These are phyloP conservation scores for Pontederia paniculata DNA, from an alignment of 176 grass and related monocot species.

Conservation along the genomic window DNA sequence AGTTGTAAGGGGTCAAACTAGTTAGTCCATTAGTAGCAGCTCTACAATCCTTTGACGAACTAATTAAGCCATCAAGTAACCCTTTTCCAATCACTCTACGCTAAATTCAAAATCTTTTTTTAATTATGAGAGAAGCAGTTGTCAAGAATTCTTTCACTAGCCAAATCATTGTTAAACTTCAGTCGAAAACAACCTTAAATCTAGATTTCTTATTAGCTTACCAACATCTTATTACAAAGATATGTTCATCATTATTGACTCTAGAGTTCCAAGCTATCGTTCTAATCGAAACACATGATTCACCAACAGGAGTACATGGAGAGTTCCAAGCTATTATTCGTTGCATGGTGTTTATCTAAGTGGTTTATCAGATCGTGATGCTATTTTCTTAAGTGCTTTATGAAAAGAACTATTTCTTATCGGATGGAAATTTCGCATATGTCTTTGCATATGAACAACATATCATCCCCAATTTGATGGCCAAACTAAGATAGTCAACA, in stretches of 20 bases:
- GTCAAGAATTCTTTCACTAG: too few relatives aligned
- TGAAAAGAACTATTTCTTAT: not conserved
- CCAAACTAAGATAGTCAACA: constrained; percentile 1
- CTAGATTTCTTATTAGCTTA: not conserved
- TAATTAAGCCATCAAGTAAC: too few relatives aligned
- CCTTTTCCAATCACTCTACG: too few relatives aligned
- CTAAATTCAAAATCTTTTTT: not conserved
- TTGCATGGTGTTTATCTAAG: not conserved
- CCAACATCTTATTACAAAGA: not conserved
- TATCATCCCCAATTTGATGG: constrained; percentile 14
- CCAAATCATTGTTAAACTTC: not conserved
- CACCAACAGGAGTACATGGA: not conserved
- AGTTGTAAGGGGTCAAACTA: not conserved
- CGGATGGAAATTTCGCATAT: not conserved
- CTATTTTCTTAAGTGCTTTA: constrained; percentile 3
- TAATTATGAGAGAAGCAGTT: not conserved
- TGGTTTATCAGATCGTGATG: not conserved
- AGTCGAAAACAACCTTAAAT: not conserved
- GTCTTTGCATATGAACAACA: not conserved
- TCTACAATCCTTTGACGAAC: too few relatives aligned
- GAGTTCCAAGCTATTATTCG: not conserved
- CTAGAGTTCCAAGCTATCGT: not conserved
- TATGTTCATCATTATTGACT: not conserved
- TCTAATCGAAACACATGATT: not conserved
- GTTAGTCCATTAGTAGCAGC: too few relatives aligned